Evolutionary conservation across 148 eudicot species (phyloP), one percentile per base, ranked within the genome.

Genomic region (Fagopyrum tataricum): DNA sequence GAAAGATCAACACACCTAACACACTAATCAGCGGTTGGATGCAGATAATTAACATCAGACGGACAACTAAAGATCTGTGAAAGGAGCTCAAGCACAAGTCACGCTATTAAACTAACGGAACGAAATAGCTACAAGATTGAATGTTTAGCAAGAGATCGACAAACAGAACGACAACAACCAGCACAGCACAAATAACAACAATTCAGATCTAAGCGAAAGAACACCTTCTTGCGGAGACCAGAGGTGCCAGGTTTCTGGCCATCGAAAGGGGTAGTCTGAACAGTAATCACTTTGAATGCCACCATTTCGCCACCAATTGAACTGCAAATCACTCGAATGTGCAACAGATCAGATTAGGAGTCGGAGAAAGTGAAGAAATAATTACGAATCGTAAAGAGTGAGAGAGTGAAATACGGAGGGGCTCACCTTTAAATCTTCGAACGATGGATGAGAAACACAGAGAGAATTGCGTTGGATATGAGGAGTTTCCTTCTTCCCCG

Each of bases 161-260:
- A 39, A 17, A n/a, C 44, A 71, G 69, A 52, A 40, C 31, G 23
- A 17, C 4, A 75, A 20, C 6, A 13, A 61, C 31, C 64, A 56
- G 64, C 64, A 61, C 24, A 26, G 7, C 3, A 13, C 23, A 62
- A 40, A 43, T 21, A 42, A 70, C 3, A 55, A 40, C 26, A 55
- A 67, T 3, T 17, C 37, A 68, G 42, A 23, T 39, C n/a, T 49
- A 26, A 44, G 52, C 26, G 17, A 23, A 3, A 53, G 44, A 41
- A 43, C 46, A 88, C 91, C 89, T 88, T 88, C 82, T 88, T 88
- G 53, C 91, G 74, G 59, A 93, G 89, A 76, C 98, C 98, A 51
- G 98, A 93, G 46, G 98, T 93, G 18, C 98, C 98, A 0, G 98
- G 98, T 70, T 93, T 93, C 73, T 93, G 98, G 75, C 89, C 98